Evolutionary conservation across 345 rosid genomes (phyloP).

Genomic region (Orychophragmus violaceus): DNA sequence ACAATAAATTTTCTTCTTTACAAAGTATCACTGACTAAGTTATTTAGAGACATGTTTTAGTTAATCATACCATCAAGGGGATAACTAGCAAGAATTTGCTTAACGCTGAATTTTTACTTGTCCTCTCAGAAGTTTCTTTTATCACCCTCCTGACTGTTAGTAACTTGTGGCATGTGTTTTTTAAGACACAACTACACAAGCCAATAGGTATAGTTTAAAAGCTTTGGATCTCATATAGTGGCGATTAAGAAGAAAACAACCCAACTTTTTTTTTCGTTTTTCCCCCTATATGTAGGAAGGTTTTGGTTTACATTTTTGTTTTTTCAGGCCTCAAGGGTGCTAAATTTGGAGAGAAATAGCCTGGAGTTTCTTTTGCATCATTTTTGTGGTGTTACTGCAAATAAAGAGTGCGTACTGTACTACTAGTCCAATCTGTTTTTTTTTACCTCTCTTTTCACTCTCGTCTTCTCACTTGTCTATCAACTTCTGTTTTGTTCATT

Average conservation of each 20-base stretch:
- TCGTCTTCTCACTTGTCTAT: background rate
- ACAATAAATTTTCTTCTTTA: background rate
- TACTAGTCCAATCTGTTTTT: conserved; percentile 17
- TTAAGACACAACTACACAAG: background rate
- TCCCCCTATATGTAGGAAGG: background rate
- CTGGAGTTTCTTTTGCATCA: conserved; percentile 78
- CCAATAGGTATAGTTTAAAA: background rate
- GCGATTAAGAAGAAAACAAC: background rate
- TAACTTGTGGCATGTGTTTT: background rate
- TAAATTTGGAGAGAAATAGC: conserved; percentile 90
- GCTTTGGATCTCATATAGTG: conserved; percentile 5
- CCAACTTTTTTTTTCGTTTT: background rate
- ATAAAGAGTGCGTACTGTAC: conserved; percentile 88
- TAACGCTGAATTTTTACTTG: background rate
- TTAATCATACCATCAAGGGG: background rate
- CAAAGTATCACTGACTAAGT: background rate
- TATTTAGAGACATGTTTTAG: background rate
- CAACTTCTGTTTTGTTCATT: conserved; percentile 4
- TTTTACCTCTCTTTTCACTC: background rate
- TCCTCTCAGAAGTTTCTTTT: background rate
- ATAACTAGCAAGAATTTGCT: background rate
- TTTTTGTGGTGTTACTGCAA: conserved; percentile 83
- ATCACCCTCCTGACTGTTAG: background rate
- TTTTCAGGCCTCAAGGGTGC: conserved; percentile 76
- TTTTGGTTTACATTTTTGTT: conserved; percentile 4